Base-by-base conservation (phyloP, 805 yeast species). In the Candida sithepensis region DNA sequence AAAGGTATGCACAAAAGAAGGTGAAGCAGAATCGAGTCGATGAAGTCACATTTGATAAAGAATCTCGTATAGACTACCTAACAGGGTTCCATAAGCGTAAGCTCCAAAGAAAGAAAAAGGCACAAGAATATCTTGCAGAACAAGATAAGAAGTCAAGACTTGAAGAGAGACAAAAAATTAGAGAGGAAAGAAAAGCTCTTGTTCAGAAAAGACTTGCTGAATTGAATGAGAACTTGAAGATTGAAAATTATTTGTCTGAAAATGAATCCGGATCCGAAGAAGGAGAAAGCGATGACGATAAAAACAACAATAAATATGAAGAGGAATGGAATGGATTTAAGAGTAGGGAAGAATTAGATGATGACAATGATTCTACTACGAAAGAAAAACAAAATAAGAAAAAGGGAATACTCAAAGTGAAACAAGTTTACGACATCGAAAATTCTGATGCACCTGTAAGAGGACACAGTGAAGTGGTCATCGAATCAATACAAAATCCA, bases 11-110 rank as follows among this genome's bases (percentile, higher is more conserved):
- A 16, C 79, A 79, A 45, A 85, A 83, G 55, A 84, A 82, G 61
- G 73, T 75, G 30, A 80, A 79, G 63, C 77, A 80, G 62, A 79
- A 77, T 61, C 76, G 89, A 36, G 90, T 88, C 2, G 91, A 80
- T 23, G 97, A 89, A 64, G 95, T 94, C 24, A 81, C 78, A 2
- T 94, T 90, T 64, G 94, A 94, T 66, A 79, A 81, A 53, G 86
- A 77, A 18, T 77, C 85, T n/a, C 71, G 97, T 63, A 69, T 74
- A 26, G 96, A 92, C 51, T 92, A 82, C 65, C 70, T 92, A 55
- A 92, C 97, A 2, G 99, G 99, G 37, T 92, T 92, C 66, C 98
- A 94, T 67, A 92, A 92, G 69, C 79, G 99, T 61, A 92, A 92
- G 64, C 64, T 92, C 16, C 87, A 87, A 60, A 78, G 98, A 65